Evolutionary conservation across 768 basidiomycete genomes (phyloP).

Genomic region (Candolleomyces aberdarensis): DNA sequence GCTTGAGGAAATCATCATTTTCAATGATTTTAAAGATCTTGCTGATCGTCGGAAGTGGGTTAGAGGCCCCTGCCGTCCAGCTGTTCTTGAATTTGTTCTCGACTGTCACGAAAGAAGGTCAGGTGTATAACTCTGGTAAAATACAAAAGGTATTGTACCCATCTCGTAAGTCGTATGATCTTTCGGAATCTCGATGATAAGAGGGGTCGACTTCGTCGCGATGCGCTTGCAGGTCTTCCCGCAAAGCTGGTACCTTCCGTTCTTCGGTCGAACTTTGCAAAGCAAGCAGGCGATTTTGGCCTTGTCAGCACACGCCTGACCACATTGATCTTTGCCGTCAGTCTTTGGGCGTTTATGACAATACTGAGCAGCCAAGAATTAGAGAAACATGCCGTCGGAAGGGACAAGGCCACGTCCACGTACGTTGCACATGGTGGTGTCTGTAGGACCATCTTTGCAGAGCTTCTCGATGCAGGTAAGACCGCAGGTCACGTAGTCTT

Average conservation of each 20-base stretch:
- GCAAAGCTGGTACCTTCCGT: slow-evolving; percentile 21
- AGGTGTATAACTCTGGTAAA: neutral
- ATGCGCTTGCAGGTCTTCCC: slow-evolving; percentile 18
- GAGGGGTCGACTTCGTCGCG: slow-evolving; percentile 15
- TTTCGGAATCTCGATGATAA: slow-evolving; percentile 17
- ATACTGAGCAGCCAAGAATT: slow-evolving; percentile 15
- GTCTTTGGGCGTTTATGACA: slow-evolving; percentile 23
- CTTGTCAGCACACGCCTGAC: slow-evolving; percentile 18
- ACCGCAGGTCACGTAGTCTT: slow-evolving; percentile 23
- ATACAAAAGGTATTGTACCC: slow-evolving; percentile 8
- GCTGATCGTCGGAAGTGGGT: slow-evolving; percentile 7
- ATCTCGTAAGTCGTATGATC: slow-evolving; percentile 17
- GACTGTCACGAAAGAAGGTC: slow-evolving; percentile 3
- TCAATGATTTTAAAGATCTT: slow-evolving; percentile 16
- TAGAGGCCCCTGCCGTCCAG: slow-evolving; percentile 6
- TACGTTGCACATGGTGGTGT: slow-evolving; percentile 23
- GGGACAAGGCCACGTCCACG: neutral
- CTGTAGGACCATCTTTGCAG: slow-evolving; percentile 11
- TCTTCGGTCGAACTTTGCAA: slow-evolving; percentile 25
- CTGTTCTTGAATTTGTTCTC: slow-evolving; percentile 14
- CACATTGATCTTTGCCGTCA: slow-evolving; percentile 21
- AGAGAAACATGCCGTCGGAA: neutral
- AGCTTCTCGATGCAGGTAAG: slow-evolving; percentile 22
- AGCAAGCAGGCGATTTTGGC: slow-evolving; percentile 25
- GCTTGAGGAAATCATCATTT: slow-evolving; percentile 11